Percentiles rank a stretch among this genome's conserved stretches.
Conservation (phyloP, 441 rosid species). For the California macrophylla region DNA sequence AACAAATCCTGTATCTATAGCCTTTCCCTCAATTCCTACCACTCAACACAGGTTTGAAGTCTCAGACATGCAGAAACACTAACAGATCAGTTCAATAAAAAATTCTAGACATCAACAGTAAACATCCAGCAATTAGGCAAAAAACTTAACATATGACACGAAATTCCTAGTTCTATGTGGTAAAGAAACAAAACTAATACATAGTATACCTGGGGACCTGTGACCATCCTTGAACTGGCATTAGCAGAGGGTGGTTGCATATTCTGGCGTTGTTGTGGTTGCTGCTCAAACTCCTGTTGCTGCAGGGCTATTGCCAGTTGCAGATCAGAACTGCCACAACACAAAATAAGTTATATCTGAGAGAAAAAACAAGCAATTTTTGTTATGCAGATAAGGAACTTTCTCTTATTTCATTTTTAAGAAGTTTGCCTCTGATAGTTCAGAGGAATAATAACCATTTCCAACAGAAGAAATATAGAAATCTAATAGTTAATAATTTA, state of each 20-base stretch:
- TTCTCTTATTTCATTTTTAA: not conserved
- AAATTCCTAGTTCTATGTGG: not conserved
- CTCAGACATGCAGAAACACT: not conserved
- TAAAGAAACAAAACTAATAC: not conserved
- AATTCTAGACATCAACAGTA: not conserved
- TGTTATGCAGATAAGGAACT: not conserved
- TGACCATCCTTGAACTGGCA: conserved; percentile 50
- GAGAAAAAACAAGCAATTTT: not conserved
- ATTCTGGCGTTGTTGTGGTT: conserved; percentile 47
- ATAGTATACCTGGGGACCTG: conserved; percentile 75
- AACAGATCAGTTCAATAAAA: not conserved
- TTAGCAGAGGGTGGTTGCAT: conserved; percentile 37
- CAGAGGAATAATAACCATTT: not conserved
- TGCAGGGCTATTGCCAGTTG: conserved; percentile 93
- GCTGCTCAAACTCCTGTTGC: conserved; percentile 86
- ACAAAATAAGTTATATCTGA: conserved; percentile 2
- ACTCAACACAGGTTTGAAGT: not conserved
- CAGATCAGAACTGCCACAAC: conserved; percentile 68
- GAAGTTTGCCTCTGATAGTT: not conserved
- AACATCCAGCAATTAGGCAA: not conserved
- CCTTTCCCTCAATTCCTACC: not conserved
- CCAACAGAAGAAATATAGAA: not conserved
- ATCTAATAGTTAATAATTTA: not conserved
- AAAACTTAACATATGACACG: not conserved
- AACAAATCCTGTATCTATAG: not conserved